phyloP scores from a whole-genome alignment of 768 basidiomycete species.

The Gymnopilus junonius region DNA sequence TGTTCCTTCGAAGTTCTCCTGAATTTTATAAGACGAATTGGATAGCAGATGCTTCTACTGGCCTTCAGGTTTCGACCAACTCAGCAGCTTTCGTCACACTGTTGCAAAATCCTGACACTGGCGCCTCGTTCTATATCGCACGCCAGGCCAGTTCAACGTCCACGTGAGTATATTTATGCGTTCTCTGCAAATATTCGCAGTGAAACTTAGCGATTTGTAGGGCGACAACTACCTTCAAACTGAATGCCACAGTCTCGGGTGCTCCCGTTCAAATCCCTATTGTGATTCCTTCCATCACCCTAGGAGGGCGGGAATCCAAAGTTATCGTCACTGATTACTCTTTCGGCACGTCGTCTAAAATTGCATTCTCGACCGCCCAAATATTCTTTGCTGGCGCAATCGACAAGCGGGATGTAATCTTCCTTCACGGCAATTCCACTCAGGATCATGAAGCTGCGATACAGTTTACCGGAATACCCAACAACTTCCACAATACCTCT shows the following conservation, averaged over 20 bases:
- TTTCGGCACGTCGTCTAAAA: constrained; percentile 60
- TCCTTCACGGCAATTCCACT: constrained; percentile 58
- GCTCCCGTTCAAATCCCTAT: constrained; percentile 62
- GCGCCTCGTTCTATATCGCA: constrained; percentile 68
- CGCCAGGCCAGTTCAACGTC: constrained; percentile 73
- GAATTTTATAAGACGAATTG: constrained; percentile 83
- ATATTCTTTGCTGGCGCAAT: constrained; percentile 70
- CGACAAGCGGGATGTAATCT: constrained; percentile 64
- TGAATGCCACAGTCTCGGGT: constrained; percentile 58
- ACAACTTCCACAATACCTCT: constrained; percentile 31
- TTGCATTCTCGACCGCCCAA: constrained; percentile 75
- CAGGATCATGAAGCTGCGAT: constrained; percentile 63
- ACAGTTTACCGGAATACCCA: constrained; percentile 49
- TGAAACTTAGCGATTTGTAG: constrained; percentile 29
- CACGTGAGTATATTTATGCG: constrained; percentile 46
- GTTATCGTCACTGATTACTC: constrained; percentile 73
- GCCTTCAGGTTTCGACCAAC: constrained; percentile 43
- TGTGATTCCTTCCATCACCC: constrained; percentile 54
- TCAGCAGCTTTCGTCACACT: constrained; percentile 60
- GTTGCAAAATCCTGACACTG: constrained; percentile 70
- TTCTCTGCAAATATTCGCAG: background rate
- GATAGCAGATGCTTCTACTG: constrained; percentile 64
- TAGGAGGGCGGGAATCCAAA: constrained; percentile 76
- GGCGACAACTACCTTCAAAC: constrained; percentile 54
- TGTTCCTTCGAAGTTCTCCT: constrained; percentile 80